phyloP scores from a whole-genome alignment of 345 rosid species.

The Eucalyptus paniculata region DNA sequence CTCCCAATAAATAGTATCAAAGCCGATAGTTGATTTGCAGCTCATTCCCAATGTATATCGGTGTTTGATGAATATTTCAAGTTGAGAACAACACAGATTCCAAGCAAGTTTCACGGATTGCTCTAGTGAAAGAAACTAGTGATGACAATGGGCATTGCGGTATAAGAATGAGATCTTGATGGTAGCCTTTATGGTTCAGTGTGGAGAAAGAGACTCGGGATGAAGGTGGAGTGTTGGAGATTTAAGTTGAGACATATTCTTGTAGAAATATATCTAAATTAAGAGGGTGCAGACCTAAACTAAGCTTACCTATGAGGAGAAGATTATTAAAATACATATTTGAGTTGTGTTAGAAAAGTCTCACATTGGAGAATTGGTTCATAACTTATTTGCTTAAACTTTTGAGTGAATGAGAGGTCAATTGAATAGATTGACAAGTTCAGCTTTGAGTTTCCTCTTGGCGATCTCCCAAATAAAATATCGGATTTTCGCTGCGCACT shows the following conservation, averaged over 20 bases:
- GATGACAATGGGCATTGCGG: no score
- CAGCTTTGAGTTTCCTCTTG: fast-evolving
- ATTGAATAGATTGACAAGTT: no score
- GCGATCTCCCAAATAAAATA: background rate
- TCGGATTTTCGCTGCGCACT: fast-evolving
- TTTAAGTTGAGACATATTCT: no score
- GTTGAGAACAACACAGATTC: background rate
- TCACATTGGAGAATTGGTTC: background rate
- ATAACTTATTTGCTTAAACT: no score
- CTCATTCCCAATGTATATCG: no score
- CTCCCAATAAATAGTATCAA: background rate
- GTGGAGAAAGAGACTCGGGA: no score
- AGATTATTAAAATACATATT: background rate
- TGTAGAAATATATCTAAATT: no score
- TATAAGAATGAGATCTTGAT: no score
- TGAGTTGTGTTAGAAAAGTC: no score
- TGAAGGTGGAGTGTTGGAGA: no score
- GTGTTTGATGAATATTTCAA: background rate
- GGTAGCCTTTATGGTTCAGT: background rate
- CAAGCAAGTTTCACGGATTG: background rate
- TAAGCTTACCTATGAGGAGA: background rate
- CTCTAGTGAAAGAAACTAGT: no score
- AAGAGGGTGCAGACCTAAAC: no score
- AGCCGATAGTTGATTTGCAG: background rate
- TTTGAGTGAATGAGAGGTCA: background rate